Base-by-base conservation (phyloP, 2,329 filamentous ascomycete species). In the Monilinia laxa region DNA sequence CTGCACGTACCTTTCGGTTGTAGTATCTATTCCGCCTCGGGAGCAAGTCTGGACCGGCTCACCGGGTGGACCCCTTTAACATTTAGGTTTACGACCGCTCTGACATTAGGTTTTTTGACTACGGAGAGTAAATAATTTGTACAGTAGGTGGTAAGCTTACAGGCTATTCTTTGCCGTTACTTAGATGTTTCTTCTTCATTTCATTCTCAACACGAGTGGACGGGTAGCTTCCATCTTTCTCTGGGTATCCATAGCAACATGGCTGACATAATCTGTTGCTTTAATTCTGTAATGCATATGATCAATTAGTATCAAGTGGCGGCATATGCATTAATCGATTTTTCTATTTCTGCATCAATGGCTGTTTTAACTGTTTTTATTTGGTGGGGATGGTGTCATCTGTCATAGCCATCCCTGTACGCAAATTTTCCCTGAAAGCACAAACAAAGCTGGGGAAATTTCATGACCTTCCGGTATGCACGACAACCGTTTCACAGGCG, bases 371-470 rank as follows among this genome's bases (percentile, higher is more conserved):
- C 31, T 10, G 18, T 31, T 58, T 31, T 35, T 47, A 18, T 18
- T 20, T n/a, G 56, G 40, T 18, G 56, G 56, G 25, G 40, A 35
- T 42, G 35, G 10, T 59, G 11, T 59, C 56, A 31, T 59, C 18
- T 47, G 56, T 47, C 56, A 59, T 59, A 49, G 57, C 57, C 31
- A 49, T 12, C 57, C 42, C 20, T 59, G 57, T 49, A 23, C 12
- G 40, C 56, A 59, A 47, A 20, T 35, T 59, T 35, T 47, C 18
- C 56, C 56, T 47, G 42, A 35, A 47, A 47, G 7, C 2, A n/a
- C 2, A n/a, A 31, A 59, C 18, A 59, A 59, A 59, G 57, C 57
- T 47, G 42, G 57, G 42, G 57, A 59, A 47, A 47, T 12, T 59
- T 47, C 56, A 25, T 47, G 55, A 12, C 10, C 38, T 42, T 25